Evolutionary conservation across 768 basidiomycete genomes (phyloP).

Genomic region (Dacryopinax primogenitus): DNA sequence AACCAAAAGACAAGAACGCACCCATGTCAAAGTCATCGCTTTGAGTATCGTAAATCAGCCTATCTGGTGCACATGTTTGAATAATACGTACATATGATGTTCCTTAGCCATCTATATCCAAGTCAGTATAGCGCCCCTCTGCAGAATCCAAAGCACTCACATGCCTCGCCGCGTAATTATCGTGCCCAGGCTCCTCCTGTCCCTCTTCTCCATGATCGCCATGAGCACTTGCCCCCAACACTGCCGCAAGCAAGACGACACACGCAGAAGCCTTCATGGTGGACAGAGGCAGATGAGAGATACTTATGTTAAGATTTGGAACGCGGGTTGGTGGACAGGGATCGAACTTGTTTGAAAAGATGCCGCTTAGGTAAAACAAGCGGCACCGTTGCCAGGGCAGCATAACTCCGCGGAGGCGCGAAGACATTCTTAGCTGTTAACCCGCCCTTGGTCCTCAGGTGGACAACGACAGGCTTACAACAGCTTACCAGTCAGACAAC

Average conservation of each 20-base stretch:
- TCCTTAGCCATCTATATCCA: constrained; percentile 65
- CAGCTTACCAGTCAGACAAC: no score
- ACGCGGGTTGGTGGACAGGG: no score
- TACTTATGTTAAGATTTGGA: not conserved
- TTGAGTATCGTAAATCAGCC: not conserved
- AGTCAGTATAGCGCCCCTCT: not conserved
- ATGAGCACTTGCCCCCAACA: constrained; percentile 36
- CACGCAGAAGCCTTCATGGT: not conserved
- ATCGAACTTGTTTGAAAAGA: no score
- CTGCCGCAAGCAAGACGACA: constrained; percentile 28
- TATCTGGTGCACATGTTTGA: not conserved
- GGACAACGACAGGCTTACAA: no score
- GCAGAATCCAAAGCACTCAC: constrained; percentile 40
- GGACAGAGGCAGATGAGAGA: not conserved
- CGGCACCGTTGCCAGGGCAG: no score
- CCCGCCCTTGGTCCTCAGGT: no score
- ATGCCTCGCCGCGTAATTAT: constrained; percentile 80
- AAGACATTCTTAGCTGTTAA: no score
- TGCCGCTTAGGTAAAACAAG: no score
- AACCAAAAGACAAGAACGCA: constrained; percentile 18
- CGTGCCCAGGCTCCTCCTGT: constrained; percentile 45
- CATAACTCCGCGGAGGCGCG: no score
- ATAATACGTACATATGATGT: constrained; percentile 55
- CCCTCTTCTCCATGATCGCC: constrained; percentile 47
- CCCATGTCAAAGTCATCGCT: not conserved